Percentiles rank a stretch among this genome's conserved stretches.
Evolutionary conservation across 257 asterid genomes (phyloP).

Genomic region (Ophiorrhiza pumila): DNA sequence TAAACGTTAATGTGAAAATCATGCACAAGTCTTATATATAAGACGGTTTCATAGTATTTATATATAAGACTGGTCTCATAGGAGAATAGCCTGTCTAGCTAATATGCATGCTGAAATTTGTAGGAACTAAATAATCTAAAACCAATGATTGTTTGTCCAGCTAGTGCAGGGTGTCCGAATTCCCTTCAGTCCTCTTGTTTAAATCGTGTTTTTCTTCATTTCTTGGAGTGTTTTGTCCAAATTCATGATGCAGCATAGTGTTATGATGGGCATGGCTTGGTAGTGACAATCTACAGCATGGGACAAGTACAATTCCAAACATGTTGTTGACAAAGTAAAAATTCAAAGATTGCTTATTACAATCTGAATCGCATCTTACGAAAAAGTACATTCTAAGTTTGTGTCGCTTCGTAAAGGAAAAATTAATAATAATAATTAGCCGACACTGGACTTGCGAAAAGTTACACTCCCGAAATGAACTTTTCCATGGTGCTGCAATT

Average conservation of each 20-base stretch:
- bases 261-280: neutral
- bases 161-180: too few species aligned
- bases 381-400: neutral
- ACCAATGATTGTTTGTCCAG: too few species aligned
- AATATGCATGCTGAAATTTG: too few species aligned
- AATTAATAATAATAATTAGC: neutral
- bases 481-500: neutral
- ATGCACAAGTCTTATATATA: too few species aligned
- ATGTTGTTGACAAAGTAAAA: neutral
- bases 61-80: too few species aligned
- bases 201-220: neutral
- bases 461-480: neutral
- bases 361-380: neutral
- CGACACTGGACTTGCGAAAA: neutral
- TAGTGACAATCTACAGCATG: neutral
- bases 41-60: too few species aligned
- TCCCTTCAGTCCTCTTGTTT: too few species aligned
- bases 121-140: too few species aligned
- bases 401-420: neutral
- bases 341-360: constrained; percentile 1
- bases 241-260: too few species aligned
- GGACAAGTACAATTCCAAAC: neutral
- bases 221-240: too few species aligned
- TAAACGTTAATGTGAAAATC: too few species aligned
- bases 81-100: too few species aligned